Conservation (phyloP, 108 stramenopile species). For the Hondaea fermentalgiana region DNA sequence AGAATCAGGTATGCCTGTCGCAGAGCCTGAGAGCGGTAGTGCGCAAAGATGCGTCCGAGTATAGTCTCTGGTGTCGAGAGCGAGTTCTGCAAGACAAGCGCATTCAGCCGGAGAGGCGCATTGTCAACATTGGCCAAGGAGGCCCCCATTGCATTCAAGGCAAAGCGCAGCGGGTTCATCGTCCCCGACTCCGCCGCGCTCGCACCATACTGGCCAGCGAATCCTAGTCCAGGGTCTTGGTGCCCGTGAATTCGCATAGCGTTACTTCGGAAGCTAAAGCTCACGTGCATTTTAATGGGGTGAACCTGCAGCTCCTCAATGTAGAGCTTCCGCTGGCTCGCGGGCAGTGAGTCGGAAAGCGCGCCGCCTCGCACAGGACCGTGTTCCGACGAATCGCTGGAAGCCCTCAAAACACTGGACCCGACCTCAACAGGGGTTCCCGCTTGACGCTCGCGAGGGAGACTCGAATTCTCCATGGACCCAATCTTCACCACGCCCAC, state of each 20-base stretch:
- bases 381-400: background rate
- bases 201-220: background rate
- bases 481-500: too few relatives aligned
- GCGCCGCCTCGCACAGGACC: background rate
- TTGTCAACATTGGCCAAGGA: constrained; percentile 14
- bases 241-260: background rate
- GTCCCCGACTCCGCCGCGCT: background rate
- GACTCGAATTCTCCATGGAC: too few relatives aligned
- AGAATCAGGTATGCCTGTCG: constrained; percentile 9
- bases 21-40: background rate
- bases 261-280: background rate
- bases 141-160: constrained; percentile 2
- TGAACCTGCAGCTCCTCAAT: constrained; percentile 2
- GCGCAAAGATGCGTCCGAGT: background rate
- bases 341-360: background rate
- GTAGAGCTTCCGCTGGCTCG: background rate
- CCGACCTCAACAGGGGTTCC: too few relatives aligned
- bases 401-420: too few relatives aligned
- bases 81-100: background rate
- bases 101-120: background rate
- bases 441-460: too few relatives aligned
- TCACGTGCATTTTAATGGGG: background rate
- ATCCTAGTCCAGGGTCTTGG: background rate
- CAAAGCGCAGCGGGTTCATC: background rate
- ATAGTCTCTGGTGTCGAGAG: background rate